These are phyloP conservation scores for Butyriboletus appendiculatus DNA, from an alignment of 1,284 basidiomycete species.

Conservation along the genomic window DNA sequence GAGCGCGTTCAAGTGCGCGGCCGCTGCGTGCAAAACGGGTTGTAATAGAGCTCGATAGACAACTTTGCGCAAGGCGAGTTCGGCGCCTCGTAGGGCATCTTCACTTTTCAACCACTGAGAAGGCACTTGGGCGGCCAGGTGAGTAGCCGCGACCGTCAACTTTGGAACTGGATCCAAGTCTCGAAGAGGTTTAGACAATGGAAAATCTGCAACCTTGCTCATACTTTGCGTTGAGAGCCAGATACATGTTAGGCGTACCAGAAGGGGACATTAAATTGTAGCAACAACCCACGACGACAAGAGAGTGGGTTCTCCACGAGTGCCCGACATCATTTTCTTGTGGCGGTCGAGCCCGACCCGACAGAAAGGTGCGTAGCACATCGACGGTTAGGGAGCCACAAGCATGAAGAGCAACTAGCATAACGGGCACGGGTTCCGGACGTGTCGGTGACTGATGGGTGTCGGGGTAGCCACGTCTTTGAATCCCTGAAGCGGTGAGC, in stretches of 20 bases:
- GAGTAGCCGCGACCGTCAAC: slow-evolving; percentile 43
- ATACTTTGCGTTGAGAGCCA: slow-evolving; percentile 1
- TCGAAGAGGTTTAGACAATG: slow-evolving; percentile 36
- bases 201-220: slow-evolving; percentile 40
- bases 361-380: slow-evolving; percentile 42
- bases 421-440: slow-evolving; percentile 42
- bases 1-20: neutral
- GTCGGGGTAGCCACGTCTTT: neutral
- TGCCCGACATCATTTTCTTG: neutral
- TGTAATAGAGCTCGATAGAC: slow-evolving; percentile 62
- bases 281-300: slow-evolving; percentile 52
- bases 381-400: slow-evolving; percentile 51
- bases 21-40: slow-evolving; percentile 21
- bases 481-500: slow-evolving; percentile 16
- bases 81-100: slow-evolving; percentile 26
- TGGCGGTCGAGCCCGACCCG: slow-evolving; percentile 11
- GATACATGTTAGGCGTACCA: slow-evolving; percentile 33
- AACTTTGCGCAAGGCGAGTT: slow-evolving; percentile 59
- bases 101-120: slow-evolving; percentile 40
- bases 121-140: slow-evolving; percentile 56
- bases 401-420: slow-evolving; percentile 66
- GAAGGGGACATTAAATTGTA: slow-evolving; percentile 49
- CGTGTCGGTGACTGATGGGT: neutral
- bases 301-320: slow-evolving; percentile 42
- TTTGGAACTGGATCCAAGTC: slow-evolving; percentile 20